These are phyloP conservation scores for Russula compacta DNA, from an alignment of 768 basidiomycete species.

Conservation along the genomic window DNA sequence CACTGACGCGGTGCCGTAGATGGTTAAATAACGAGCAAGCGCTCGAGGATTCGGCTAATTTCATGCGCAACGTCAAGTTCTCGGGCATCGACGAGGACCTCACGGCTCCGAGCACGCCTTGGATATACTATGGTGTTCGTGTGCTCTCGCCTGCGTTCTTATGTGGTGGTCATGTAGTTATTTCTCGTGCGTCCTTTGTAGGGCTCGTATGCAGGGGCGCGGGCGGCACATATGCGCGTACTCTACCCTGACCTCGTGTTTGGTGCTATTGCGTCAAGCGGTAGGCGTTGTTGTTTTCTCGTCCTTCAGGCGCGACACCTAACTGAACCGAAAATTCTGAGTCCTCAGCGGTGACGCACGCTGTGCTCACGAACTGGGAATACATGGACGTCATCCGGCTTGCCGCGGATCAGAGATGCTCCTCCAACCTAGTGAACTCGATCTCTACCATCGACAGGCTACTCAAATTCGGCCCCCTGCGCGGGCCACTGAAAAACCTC, in stretches of 20 bases:
- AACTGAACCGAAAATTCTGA: background rate
- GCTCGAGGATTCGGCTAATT: slow-evolving; percentile 84
- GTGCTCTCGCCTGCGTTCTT: background rate
- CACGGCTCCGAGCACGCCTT: slow-evolving; percentile 64
- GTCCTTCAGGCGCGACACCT: background rate
- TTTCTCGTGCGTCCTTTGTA: slow-evolving; percentile 22
- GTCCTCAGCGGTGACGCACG: slow-evolving; percentile 69
- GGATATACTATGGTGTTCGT: slow-evolving; percentile 90
- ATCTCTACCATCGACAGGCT: slow-evolving; percentile 55
- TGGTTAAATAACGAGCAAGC: slow-evolving; percentile 89
- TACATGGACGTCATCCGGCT: slow-evolving; percentile 79
- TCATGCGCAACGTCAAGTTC: slow-evolving; percentile 77
- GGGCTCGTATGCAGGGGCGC: slow-evolving; percentile 91
- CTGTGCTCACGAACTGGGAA: slow-evolving; percentile 73
- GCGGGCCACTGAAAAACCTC: slow-evolving; percentile 51
- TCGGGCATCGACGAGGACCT: slow-evolving; percentile 59
- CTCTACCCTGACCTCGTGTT: slow-evolving; percentile 83
- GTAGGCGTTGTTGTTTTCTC: slow-evolving; percentile 29
- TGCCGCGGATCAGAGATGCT: slow-evolving; percentile 57
- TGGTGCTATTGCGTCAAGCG: slow-evolving; percentile 85
- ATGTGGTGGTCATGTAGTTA: background rate
- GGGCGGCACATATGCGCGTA: slow-evolving; percentile 84
- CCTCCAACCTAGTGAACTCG: slow-evolving; percentile 47
- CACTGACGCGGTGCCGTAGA: slow-evolving; percentile 29
- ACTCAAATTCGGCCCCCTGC: slow-evolving; percentile 40